Percentiles rank a stretch among this genome's conserved stretches.
These are phyloP conservation scores for Aspergillus flavus DNA, from an alignment of 2,329 filamentous ascomycete genomes.

Conservation along the genomic window DNA sequence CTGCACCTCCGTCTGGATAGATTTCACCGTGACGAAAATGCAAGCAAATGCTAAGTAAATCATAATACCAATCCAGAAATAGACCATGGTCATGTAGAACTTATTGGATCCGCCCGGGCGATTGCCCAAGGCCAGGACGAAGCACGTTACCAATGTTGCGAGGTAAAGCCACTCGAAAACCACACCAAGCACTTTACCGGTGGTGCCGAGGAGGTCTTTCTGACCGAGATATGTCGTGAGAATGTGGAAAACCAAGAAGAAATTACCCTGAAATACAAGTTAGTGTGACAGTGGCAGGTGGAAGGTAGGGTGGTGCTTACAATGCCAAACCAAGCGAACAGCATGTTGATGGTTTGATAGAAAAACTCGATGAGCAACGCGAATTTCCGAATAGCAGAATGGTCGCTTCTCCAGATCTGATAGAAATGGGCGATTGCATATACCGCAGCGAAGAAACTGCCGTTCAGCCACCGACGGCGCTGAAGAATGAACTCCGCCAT, in stretches of 20 bases:
- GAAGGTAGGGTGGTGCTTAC: constrained; percentile 44
- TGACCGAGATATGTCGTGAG: constrained; percentile 82
- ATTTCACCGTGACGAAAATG: constrained; percentile 87
- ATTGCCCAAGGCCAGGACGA: constrained; percentile 92
- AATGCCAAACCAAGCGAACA: constrained; percentile 98
- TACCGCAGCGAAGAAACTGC: constrained; percentile 95
- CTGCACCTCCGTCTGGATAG: constrained; percentile 72
- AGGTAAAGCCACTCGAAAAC: constrained; percentile 97
- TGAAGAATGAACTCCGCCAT: constrained; percentile 96
- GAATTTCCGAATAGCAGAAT: constrained; percentile 82
- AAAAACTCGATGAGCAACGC: constrained; percentile 90
- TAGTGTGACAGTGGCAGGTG: constrained; percentile 9
- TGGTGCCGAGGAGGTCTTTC: constrained; percentile 68
- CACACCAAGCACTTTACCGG: constrained; percentile 79
- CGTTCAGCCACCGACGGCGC: constrained; percentile 95
- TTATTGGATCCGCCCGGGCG: constrained; percentile 90
- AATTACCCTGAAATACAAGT: constrained; percentile 67
- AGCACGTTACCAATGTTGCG: constrained; percentile 87
- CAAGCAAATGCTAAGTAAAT: constrained; percentile 93
- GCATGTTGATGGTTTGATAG: constrained; percentile 93
- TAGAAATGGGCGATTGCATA: constrained; percentile 95
- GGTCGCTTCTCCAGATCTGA: constrained; percentile 91
- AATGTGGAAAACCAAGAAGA: constrained; percentile 98
- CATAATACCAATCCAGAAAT: constrained; percentile 97
- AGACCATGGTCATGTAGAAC: constrained; percentile 96